phyloP scores from a whole-genome alignment of 331 rosid species.

The Phaseolus coccineus region DNA sequence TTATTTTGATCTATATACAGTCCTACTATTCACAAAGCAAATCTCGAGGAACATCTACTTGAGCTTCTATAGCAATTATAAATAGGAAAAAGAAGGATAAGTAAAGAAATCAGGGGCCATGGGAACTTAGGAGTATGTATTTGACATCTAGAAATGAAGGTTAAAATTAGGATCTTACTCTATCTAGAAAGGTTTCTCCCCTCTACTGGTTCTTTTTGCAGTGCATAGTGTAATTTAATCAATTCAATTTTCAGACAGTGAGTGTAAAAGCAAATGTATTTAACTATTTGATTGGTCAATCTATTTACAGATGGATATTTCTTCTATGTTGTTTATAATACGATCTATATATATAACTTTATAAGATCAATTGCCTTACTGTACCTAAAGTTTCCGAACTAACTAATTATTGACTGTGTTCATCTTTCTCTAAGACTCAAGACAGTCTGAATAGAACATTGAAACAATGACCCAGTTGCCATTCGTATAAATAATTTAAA shows the following conservation, averaged over 20 bases:
- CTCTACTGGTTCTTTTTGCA: neutral
- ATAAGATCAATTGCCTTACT: neutral
- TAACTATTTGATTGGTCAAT: slow-evolving; percentile 4
- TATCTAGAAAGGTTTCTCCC: neutral
- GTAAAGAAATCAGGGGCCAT: neutral
- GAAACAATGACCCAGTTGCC: neutral
- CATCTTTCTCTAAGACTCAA: neutral
- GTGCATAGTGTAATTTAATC: neutral
- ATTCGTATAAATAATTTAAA: neutral
- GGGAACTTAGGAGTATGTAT: slow-evolving; percentile 13
- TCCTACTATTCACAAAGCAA: slow-evolving; percentile 4
- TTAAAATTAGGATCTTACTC: neutral
- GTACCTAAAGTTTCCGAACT: neutral
- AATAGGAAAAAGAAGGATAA: neutral
- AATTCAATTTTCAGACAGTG: neutral
- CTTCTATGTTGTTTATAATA: neutral
- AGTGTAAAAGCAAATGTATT: neutral
- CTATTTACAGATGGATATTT: slow-evolving; percentile 2
- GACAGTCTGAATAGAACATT: slow-evolving; percentile 1
- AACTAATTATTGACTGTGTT: neutral
- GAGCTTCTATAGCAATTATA: neutral
- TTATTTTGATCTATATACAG: neutral
- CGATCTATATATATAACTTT: neutral
- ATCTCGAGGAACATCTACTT: neutral
- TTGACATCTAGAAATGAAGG: slow-evolving; percentile 15